These are phyloP conservation scores for Plenodomus tracheiphilus DNA, from an alignment of 2,329 filamentous ascomycete species.

Conservation along the genomic window DNA sequence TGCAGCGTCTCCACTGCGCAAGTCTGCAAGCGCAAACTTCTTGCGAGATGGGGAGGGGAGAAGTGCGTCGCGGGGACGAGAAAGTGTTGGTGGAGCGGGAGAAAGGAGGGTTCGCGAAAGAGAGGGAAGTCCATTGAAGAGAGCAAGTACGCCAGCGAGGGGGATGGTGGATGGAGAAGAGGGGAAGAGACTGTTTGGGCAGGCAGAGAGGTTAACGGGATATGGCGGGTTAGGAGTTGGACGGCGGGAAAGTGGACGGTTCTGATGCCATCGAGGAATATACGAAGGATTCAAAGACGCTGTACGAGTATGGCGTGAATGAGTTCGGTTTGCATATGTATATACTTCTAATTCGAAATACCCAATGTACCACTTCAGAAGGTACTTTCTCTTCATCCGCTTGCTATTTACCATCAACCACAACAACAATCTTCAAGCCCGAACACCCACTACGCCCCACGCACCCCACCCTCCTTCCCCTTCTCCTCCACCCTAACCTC, in stretches of 20 bases:
- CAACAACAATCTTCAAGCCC: no score
- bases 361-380: no score
- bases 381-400: no score
- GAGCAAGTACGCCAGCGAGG: constrained; percentile 43
- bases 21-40: constrained; percentile 66
- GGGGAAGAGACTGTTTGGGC: constrained; percentile 14
- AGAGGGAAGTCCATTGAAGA: constrained; percentile 50
- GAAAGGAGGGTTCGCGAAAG: constrained; percentile 33
- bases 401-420: no score
- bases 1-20: constrained; percentile 80
- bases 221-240: constrained; percentile 30
- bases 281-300: no score
- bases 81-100: constrained; percentile 25
- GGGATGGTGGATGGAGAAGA: not conserved
- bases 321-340: no score
- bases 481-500: constrained; percentile 17
- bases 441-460: not conserved
- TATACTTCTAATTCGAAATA: no score
- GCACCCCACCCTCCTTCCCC: not conserved
- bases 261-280: constrained; percentile 1
- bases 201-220: constrained; percentile 23
- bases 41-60: constrained; percentile 33
- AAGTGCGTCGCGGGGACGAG: constrained; percentile 14
- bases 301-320: no score
- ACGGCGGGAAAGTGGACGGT: constrained; percentile 34